phyloP scores from a whole-genome alignment of 176 grass and related monocot genomes.

The Carex kokanica region DNA sequence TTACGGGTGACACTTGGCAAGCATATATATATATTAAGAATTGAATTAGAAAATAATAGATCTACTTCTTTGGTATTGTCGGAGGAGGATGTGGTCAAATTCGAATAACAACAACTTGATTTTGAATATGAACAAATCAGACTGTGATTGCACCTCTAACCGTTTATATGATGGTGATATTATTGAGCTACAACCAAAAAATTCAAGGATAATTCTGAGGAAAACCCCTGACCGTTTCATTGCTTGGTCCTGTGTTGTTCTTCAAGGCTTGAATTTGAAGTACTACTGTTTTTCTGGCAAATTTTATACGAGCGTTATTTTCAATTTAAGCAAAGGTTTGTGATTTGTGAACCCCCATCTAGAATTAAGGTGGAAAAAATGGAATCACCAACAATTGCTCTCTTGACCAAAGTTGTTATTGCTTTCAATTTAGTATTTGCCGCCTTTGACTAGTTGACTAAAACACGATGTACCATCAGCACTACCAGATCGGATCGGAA shows the following conservation, averaged over 20 bases:
- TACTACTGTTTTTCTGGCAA: background rate
- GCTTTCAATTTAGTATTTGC: background rate
- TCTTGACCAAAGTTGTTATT: background rate
- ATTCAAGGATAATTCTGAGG: conserved; percentile 19
- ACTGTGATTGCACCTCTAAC: background rate
- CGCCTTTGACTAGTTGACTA: background rate
- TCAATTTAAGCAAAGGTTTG: background rate
- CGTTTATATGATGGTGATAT: conserved; percentile 16
- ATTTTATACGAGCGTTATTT: background rate
- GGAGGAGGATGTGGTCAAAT: background rate
- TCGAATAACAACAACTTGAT: background rate
- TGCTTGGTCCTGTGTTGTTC: background rate
- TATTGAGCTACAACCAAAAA: conserved; percentile 7
- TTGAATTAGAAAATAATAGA: background rate
- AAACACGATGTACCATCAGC: no score
- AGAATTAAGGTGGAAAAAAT: background rate
- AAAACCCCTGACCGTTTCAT: conserved; percentile 19
- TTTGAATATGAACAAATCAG: conserved; percentile 6
- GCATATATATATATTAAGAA: background rate
- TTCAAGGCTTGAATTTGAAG: background rate
- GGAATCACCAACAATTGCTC: background rate
- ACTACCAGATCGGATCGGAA: no score
- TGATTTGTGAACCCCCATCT: background rate
- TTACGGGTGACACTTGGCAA: background rate
- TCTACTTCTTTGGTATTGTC: background rate